These are phyloP conservation scores for Xerocomellus amylosporus DNA, from an alignment of 768 basidiomycete genomes.

Conservation along the genomic window DNA sequence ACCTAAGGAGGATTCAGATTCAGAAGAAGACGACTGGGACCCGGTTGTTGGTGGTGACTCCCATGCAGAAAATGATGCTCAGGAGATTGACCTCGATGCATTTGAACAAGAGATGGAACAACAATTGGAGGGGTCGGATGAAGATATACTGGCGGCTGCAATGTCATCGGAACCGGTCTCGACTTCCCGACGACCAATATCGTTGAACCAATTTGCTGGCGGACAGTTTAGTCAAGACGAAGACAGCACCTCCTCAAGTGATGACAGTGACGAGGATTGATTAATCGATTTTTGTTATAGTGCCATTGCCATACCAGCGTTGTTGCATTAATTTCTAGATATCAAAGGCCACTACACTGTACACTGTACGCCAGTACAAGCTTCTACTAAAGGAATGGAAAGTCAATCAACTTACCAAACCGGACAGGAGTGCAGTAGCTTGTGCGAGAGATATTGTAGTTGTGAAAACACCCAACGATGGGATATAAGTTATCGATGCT, in stretches of 20 bases:
- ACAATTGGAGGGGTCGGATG: conserved; percentile 41
- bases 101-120: conserved; percentile 37
- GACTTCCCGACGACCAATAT: conserved; percentile 41
- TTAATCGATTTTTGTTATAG: conserved; percentile 26
- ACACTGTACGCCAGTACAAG: conserved; percentile 3
- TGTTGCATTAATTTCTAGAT: conserved; percentile 6
- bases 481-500: conserved; percentile 12
- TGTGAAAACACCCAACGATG: conserved; percentile 4
- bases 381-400: background rate
- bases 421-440: conserved; percentile 32
- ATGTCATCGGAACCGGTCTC: conserved; percentile 37
- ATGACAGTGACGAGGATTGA: conserved; percentile 55
- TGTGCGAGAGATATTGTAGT: conserved; percentile 24
- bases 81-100: conserved; percentile 37
- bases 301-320: conserved; percentile 2
- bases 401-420: conserved; percentile 23
- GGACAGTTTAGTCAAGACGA: conserved; percentile 40
- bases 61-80: conserved; percentile 26
- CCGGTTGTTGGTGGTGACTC: conserved; percentile 34
- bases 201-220: conserved; percentile 48
- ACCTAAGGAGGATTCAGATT: conserved; percentile 36
- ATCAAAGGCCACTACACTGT: conserved; percentile 1
- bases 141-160: conserved; percentile 49
- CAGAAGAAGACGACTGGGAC: conserved; percentile 57
- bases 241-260: conserved; percentile 52